Base-by-base conservation (phyloP, 768 basidiomycete genomes). In the Leucogyrophana mollusca region DNA sequence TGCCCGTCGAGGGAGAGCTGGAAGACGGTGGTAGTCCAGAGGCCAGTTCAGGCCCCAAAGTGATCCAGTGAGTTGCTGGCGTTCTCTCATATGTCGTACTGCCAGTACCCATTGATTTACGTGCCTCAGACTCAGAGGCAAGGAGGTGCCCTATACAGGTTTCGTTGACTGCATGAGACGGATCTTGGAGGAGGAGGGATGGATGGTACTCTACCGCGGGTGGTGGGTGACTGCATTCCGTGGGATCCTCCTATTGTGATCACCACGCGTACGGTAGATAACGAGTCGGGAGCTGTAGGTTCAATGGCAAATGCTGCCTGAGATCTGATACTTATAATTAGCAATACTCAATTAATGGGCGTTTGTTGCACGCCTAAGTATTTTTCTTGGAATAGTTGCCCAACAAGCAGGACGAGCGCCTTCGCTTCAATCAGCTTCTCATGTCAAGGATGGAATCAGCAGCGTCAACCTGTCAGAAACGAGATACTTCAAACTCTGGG, bases 101-200 rank as follows among this genome's bases (percentile, higher is more conserved):
- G 39, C 47, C n/a, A 50, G n/a, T 13, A 30, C 2, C 23, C n/a
- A 16, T 44, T 30, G 27, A 13, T 30, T 30, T 30, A 30, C 27
- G 13, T 30, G 7, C 6, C 25, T 51, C 34, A 65, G 60, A 27
- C 45, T 66, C 25, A 59, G 61, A 14, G 53, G 41, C 10, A 61
- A 61, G 10, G 62, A 58, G 3, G 59, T 65, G 8, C 65, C 61
- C 0, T 71, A 70, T 45, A 41, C 40, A 3, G 60, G 62, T 11
- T 49, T 66, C 11, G 45, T 59, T 10, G 65, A 71, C 39, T 69
- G 64, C 34, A 50, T 46, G 25, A 58, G 49, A 40, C 63, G 54
- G 40, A 68, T 71, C 16, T 23, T 64, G 10, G 51, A 61, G 22
- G 72, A 73, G 46, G 70, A 72, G 50, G 70, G 70, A 0, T 61